Conservation (phyloP, 306 rosid genomes). For the Rosa chinensis region DNA sequence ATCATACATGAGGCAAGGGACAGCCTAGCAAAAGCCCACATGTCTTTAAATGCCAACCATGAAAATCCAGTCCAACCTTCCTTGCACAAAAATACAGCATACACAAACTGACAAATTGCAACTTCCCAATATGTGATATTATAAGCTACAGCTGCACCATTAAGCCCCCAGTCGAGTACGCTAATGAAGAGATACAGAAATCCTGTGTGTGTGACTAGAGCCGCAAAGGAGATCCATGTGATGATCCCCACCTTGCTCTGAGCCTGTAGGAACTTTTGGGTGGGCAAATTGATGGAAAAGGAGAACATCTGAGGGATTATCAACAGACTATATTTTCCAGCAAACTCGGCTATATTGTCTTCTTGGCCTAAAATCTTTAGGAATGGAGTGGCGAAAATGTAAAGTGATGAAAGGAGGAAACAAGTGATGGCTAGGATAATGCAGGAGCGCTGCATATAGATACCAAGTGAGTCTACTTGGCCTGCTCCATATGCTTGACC, state of each 20-base stretch:
- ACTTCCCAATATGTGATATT: slow-evolving; percentile 54
- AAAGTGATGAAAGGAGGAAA: slow-evolving; percentile 2
- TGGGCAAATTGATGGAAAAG: slow-evolving; percentile 47
- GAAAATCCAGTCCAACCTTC: slow-evolving; percentile 61
- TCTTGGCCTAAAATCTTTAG: slow-evolving; percentile 19
- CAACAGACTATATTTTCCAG: slow-evolving; percentile 33
- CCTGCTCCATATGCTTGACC: slow-evolving; percentile 30
- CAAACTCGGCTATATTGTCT: slow-evolving; percentile 39
- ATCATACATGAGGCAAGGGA: slow-evolving; percentile 65
- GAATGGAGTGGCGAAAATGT: slow-evolving; percentile 21
- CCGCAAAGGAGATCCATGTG: slow-evolving; percentile 61
- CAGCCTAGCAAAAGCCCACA: slow-evolving; percentile 62
- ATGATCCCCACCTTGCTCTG: slow-evolving; percentile 54
- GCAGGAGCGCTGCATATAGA: slow-evolving; percentile 26
- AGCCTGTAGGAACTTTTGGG: slow-evolving; percentile 57
- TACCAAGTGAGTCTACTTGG: slow-evolving; percentile 21
- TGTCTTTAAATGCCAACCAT: slow-evolving; percentile 51
- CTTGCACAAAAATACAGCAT: slow-evolving; percentile 57
- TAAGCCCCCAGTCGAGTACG: slow-evolving; percentile 41
- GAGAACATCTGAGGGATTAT: slow-evolving; percentile 60
- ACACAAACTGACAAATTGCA: slow-evolving; percentile 47
- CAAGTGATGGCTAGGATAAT: slow-evolving; percentile 11
- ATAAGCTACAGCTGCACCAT: slow-evolving; percentile 58
- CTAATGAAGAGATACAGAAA: slow-evolving; percentile 49
- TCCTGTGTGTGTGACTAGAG: slow-evolving; percentile 38